Evolutionary conservation across 352 stramenopile species (phyloP), one percentile per base, ranked within the genome.

Genomic region (Pythium diclinum): DNA sequence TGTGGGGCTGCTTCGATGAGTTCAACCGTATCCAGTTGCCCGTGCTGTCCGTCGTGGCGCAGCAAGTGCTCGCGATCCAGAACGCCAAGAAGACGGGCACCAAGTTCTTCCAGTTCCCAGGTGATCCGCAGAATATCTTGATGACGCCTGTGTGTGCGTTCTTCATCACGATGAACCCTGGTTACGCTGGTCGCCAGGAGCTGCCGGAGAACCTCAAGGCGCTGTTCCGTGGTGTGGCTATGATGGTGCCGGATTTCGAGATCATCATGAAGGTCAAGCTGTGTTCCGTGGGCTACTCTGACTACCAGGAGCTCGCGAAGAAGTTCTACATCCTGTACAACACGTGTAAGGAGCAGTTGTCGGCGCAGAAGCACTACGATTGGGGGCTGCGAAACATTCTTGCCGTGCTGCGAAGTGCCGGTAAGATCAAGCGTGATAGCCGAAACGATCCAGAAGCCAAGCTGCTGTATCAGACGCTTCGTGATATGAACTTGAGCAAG

Each of bases 151-250:
- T 97, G 10, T 98, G 95, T 59, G 96, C 95, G 3, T 99, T 98
- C 73, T 99, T 99, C 71, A 99, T 99, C 68, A 99, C 97, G 2
- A 99, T 99, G 97, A 99, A 99, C 73, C 97, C 97, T 5, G 97
- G 97, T 54, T 99, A 99, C 68, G 96, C 96, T 52, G 97, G 97
- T 56, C 88, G 97, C 8, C 96, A 99, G 70, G 97, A 99, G 69
- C 76, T 99, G 3, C 97, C 97, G 6, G 97, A 99, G 74, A 99
- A 99, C 69, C 80, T 99, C 9, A 99, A 99, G 74, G 95, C 95
- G 10, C 77, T 97, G 7, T 97, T 97, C 66, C 81, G 90, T 51
- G 83, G 85, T 33, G 88, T 96, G 9, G 87, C 90, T 5, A 97
- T 97, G 90, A 97, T 97, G 90, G 89, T 97, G 14, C 90, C 90